Evolutionary conservation across 805 yeast genomes (phyloP).

Genomic region (Ogataea polymorpha): DNA sequence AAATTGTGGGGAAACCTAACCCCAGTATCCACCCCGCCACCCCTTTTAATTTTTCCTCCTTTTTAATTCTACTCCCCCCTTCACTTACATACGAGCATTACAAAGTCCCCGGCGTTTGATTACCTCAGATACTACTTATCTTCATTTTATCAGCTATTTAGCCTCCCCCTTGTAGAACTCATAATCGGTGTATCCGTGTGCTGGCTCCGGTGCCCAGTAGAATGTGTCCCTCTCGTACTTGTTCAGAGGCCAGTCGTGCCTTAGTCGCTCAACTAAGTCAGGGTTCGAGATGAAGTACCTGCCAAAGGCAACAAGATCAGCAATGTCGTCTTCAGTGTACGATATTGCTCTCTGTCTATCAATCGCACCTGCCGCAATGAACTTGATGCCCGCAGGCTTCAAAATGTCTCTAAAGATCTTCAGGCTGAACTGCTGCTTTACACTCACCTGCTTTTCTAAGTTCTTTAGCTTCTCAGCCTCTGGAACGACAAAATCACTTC

Average conservation of each 20-base stretch:
- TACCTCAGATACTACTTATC: too few species aligned
- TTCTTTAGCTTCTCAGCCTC: conserved; percentile 11
- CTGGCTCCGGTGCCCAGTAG: conserved; percentile 24
- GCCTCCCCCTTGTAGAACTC: neutral
- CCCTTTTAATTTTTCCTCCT: too few species aligned
- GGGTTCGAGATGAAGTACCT: conserved; percentile 44
- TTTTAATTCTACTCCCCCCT: too few species aligned
- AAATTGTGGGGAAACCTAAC: too few species aligned
- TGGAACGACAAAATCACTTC: conserved; percentile 55
- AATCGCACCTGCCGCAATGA: conserved; percentile 25
- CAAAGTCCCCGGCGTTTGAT: too few species aligned
- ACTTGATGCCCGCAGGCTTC: conserved; percentile 29
- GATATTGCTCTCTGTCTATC: conserved; percentile 10
- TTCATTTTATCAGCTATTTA: too few species aligned
- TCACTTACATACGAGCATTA: too few species aligned
- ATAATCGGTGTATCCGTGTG: neutral
- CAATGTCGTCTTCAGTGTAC: conserved; percentile 19
- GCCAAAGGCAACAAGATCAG: conserved; percentile 39
- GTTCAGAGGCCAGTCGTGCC: conserved; percentile 34
- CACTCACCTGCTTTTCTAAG: conserved; percentile 11
- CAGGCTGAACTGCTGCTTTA: conserved; percentile 1
- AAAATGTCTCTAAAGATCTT: conserved; percentile 52
- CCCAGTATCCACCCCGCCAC: too few species aligned
- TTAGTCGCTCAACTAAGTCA: conserved; percentile 38
- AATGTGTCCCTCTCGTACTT: conserved; percentile 40